Evolutionary conservation across 2,329 filamentous ascomycete genomes (phyloP).

Genomic region (Xylariaceae sp.): DNA sequence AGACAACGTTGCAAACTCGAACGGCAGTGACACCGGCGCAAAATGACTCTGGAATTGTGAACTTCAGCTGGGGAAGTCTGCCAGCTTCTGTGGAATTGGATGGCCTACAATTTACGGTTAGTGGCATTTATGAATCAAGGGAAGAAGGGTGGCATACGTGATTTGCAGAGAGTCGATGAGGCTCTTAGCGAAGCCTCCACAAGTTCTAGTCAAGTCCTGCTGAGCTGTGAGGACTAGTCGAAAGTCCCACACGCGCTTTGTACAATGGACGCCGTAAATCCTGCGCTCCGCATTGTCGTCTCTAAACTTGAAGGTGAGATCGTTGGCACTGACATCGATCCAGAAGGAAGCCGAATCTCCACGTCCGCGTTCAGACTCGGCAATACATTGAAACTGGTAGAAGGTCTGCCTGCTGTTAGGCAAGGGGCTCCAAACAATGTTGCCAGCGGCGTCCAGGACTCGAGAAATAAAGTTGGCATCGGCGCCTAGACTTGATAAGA

Average conservation of each 20-base stretch:
- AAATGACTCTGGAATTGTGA: neutral
- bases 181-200: conserved; percentile 21
- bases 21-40: neutral
- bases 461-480: conserved; percentile 23
- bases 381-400: conserved; percentile 22
- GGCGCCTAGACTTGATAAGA: conserved; percentile 13
- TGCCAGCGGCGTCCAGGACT: conserved; percentile 9
- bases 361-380: neutral
- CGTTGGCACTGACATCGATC: conserved; percentile 23
- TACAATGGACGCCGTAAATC: conserved; percentile 26
- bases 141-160: conserved; percentile 19
- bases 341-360: conserved; percentile 12
- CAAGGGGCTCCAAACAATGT: conserved; percentile 13
- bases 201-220: conserved; percentile 18
- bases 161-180: conserved; percentile 23
- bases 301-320: conserved; percentile 18
- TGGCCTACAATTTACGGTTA: neutral
- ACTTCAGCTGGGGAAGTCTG: neutral
- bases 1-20: conserved; percentile 19
- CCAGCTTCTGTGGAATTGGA: neutral
- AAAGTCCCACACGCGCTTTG: conserved; percentile 28
- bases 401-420: conserved; percentile 13
- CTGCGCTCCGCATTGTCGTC: conserved; percentile 5
- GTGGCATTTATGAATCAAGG: neutral
- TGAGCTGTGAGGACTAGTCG: conserved; percentile 18